Evolutionary conservation across 371 early-diverging fungal species (phyloP).

Genomic region (Mortierella sp.): DNA sequence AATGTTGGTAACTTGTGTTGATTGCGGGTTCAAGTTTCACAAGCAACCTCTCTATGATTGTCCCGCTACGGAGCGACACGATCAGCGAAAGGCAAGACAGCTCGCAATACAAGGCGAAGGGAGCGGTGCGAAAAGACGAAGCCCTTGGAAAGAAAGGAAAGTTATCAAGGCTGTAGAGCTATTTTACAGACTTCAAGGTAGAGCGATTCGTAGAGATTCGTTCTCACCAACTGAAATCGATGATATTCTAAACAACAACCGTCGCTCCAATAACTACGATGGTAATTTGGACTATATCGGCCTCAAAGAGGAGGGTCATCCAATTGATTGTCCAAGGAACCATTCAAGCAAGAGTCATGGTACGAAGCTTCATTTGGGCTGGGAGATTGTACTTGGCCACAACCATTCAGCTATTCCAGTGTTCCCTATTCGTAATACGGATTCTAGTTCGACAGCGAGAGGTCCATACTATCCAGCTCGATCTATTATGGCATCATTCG

Average conservation of each 20-base stretch:
- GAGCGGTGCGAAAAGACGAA: background rate
- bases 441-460: background rate
- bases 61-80: conserved; percentile 12
- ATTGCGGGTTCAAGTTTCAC: conserved; percentile 33
- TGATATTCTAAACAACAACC: conserved; percentile 34
- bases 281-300: conserved; percentile 40
- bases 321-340: background rate
- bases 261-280: conserved; percentile 8
- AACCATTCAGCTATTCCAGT: conserved; percentile 9
- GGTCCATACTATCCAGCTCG: conserved; percentile 28
- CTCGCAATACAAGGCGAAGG: background rate
- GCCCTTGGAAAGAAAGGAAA: background rate
- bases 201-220: background rate
- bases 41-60: conserved; percentile 23
- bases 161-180: background rate
- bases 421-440: background rate
- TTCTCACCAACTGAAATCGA: conserved; percentile 7
- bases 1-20: conserved; percentile 26
- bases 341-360: background rate
- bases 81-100: background rate
- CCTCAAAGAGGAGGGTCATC: conserved; percentile 31
- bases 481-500: conserved; percentile 31
- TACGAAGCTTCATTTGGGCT: conserved; percentile 36
- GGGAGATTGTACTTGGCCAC: conserved; percentile 28
- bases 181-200: background rate